phyloP scores from a whole-genome alignment of 768 basidiomycete species.

The Suillus fuscotomentosus region DNA sequence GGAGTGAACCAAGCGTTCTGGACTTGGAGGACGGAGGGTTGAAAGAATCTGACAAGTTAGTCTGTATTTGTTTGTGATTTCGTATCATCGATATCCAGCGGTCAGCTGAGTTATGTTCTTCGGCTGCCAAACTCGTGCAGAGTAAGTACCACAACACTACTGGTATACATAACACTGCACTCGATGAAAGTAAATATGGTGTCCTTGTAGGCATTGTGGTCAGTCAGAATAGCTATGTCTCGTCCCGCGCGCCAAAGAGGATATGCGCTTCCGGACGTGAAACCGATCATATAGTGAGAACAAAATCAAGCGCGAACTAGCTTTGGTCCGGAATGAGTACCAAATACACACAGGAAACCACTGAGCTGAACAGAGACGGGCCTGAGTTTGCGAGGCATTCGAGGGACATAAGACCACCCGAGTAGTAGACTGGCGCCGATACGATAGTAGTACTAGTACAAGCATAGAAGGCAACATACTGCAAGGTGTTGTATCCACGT shows the following conservation, averaged over 20 bases:
- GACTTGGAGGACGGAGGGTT: neutral
- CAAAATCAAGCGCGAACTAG: neutral
- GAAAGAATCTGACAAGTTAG: neutral
- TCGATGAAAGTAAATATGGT: conserved; percentile 16
- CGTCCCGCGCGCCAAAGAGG: conserved; percentile 10
- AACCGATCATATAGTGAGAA: conserved; percentile 1
- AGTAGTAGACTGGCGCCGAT: too few relatives aligned
- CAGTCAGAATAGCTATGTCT: neutral
- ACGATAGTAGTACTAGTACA: too few relatives aligned
- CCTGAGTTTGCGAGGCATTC: too few relatives aligned
- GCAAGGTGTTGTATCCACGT: too few relatives aligned
- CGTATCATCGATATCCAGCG: neutral
- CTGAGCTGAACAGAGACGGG: too few relatives aligned
- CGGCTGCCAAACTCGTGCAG: too few relatives aligned
- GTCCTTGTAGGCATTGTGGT: conserved; percentile 5
- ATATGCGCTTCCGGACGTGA: conserved; percentile 12
- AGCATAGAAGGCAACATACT: too few relatives aligned
- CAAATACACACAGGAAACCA: too few relatives aligned
- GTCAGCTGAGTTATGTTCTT: neutral
- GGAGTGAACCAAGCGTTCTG: too few relatives aligned
- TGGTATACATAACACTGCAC: neutral
- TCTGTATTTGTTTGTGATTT: neutral
- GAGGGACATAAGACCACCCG: too few relatives aligned
- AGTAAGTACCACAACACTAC: too few relatives aligned
- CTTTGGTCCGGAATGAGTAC: too few relatives aligned